Evolutionary conservation across 805 yeast genomes (phyloP).

Genomic region (Candida tibetensis): DNA sequence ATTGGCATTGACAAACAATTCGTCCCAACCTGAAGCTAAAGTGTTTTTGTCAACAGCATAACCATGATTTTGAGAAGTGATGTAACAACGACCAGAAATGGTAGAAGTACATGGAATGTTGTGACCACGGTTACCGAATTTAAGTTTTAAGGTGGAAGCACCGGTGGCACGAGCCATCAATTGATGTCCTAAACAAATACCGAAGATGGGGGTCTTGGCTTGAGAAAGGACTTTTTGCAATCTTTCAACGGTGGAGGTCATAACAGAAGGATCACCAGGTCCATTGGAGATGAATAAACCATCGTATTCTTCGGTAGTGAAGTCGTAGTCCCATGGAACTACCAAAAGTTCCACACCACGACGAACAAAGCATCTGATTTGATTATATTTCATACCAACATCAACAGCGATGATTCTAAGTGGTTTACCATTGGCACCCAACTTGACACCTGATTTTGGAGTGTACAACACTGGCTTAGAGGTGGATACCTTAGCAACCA

Average conservation of each 20-base stretch:
- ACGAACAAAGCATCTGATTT: slow-evolving; percentile 91
- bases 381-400: slow-evolving; percentile 98
- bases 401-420: slow-evolving; percentile 87
- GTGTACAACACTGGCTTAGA: slow-evolving; percentile 71
- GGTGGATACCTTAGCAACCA: slow-evolving; percentile 88
- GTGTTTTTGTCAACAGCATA: slow-evolving; percentile 88
- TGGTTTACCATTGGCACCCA: slow-evolving; percentile 68
- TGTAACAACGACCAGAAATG: slow-evolving; percentile 92
- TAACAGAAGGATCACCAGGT: slow-evolving; percentile 97
- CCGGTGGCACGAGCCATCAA: slow-evolving; percentile 93
- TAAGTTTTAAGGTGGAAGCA: slow-evolving; percentile 86
- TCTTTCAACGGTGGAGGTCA: slow-evolving; percentile 63
- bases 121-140: slow-evolving; percentile 99
- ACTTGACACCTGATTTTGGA: slow-evolving; percentile 58
- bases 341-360: slow-evolving; percentile 96
- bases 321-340: slow-evolving; percentile 94
- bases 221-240: slow-evolving; percentile 56
- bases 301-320: slow-evolving; percentile 76
- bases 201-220: slow-evolving; percentile 85
- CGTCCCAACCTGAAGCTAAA: slow-evolving; percentile 81
- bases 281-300: slow-evolving; percentile 97
- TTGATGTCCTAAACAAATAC: slow-evolving; percentile 98
- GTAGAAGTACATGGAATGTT: slow-evolving; percentile 93
- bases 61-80: slow-evolving; percentile 99
- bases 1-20: slow-evolving; percentile 90